phyloP scores from a whole-genome alignment of 352 stramenopile genomes.

The Globisporangium takayamanum region DNA sequence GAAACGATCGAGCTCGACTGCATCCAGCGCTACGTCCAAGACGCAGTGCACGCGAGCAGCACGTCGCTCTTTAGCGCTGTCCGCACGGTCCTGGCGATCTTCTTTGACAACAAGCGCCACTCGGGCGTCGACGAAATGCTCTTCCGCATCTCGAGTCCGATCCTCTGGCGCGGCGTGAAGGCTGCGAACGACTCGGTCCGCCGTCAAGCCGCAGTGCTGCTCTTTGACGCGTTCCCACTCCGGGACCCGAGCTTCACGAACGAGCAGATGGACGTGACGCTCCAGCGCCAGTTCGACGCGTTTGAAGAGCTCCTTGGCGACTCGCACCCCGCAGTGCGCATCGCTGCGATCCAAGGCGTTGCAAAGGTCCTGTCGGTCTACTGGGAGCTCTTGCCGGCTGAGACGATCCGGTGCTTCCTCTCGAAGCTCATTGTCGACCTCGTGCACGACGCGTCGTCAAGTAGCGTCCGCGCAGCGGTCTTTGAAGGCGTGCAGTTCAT shows the following conservation, averaged over 20 bases:
- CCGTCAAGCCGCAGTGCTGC: conserved; percentile 68
- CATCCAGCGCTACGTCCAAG: conserved; percentile 72
- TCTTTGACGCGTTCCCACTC: conserved; percentile 83
- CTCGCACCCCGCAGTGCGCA: conserved; percentile 63
- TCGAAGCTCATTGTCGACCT: conserved; percentile 78
- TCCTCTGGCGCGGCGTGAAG: conserved; percentile 80
- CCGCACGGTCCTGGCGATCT: conserved; percentile 67
- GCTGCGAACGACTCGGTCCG: conserved; percentile 79
- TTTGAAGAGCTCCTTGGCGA: conserved; percentile 74
- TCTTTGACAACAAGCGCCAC: conserved; percentile 84
- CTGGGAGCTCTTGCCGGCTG: conserved; percentile 74
- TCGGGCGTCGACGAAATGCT: conserved; percentile 80
- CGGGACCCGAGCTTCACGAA: conserved; percentile 75
- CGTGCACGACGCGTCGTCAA: conserved; percentile 72
- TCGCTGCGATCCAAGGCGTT: conserved; percentile 76
- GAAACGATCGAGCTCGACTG: conserved; percentile 80
- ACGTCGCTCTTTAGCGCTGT: conserved; percentile 61
- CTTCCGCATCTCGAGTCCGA: conserved; percentile 75
- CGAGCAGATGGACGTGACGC: conserved; percentile 55
- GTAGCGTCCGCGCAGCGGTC: conserved; percentile 69
- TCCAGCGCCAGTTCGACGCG: conserved; percentile 83
- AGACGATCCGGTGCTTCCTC: conserved; percentile 80
- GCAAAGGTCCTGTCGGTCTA: conserved; percentile 80
- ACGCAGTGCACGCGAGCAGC: conserved; percentile 65
- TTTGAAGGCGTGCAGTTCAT: conserved; percentile 84